A percentile compares a stretch with the other conserved stretches of the same genome.
Evolutionary conservation across 257 asterid species (phyloP).

Genomic region (Salvia miltiorrhiza): DNA sequence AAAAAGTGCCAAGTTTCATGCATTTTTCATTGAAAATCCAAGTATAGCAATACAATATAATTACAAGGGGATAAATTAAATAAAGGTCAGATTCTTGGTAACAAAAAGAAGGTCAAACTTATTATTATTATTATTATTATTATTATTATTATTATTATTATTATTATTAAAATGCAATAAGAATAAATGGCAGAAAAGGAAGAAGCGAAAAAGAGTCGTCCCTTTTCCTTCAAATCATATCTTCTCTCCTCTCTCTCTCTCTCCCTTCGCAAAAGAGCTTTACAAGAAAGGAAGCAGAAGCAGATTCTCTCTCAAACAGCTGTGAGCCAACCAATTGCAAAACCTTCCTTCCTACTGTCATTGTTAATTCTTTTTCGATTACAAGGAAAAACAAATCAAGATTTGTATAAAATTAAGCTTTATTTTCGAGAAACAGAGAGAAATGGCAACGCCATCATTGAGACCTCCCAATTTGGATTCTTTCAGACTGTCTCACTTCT

Average conservation of each 20-base stretch:
- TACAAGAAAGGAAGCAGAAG: slow-evolving; percentile 23
- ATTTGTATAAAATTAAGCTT: slow-evolving; percentile 3
- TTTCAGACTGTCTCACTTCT: slow-evolving; percentile 27
- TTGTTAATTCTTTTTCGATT: neutral
- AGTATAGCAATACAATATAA: neutral
- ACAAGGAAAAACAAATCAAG: neutral
- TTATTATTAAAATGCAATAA: neutral
- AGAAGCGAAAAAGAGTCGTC: slow-evolving; percentile 12
- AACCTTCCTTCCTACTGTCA: slow-evolving; percentile 11
- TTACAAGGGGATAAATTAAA: neutral
- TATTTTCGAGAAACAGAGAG: slow-evolving; percentile 1
- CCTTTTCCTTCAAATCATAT: slow-evolving; percentile 15
- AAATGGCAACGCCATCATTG: slow-evolving; percentile 40
- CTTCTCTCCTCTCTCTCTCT: neutral
- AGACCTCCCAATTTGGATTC: slow-evolving; percentile 39
- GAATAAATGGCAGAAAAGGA: slow-evolving; percentile 12
- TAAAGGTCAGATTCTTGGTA: neutral
- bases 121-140: neutral
- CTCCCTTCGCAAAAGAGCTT: slow-evolving; percentile 14
- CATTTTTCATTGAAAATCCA: neutral
- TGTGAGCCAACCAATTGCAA: slow-evolving; percentile 34
- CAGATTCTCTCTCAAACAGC: slow-evolving; percentile 28
- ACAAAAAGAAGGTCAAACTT: neutral
- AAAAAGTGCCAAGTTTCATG: too few species aligned
- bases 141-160: neutral